Percentiles rank a stretch among this genome's conserved stretches.
phyloP scores from a whole-genome alignment of 208 protist species.

The Tetramitus jugosus region DNA sequence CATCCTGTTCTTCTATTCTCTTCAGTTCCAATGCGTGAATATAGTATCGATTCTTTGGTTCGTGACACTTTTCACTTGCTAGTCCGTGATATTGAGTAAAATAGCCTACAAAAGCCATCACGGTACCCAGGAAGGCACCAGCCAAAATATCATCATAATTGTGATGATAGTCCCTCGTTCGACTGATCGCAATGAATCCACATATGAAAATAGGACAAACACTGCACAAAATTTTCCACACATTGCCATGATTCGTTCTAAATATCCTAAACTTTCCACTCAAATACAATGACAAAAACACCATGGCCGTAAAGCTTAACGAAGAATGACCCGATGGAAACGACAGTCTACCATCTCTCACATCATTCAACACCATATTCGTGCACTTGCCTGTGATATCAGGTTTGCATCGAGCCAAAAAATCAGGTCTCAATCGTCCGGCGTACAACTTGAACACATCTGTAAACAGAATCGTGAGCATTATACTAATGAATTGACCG shows the following conservation, averaged over 20 bases:
- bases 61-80: neutral
- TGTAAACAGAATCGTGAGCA: constrained; percentile 50
- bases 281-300: constrained; percentile 57
- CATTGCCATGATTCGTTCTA: constrained; percentile 21
- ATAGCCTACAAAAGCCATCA: constrained; percentile 27
- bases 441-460: constrained; percentile 57
- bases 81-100: constrained; percentile 20
- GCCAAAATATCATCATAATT: constrained; percentile 68
- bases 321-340: constrained; percentile 81
- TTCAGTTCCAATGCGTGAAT: too few species aligned
- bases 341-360: constrained; percentile 56
- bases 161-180: constrained; percentile 70
- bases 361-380: constrained; percentile 31
- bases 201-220: constrained; percentile 52
- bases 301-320: constrained; percentile 60
- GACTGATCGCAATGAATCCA: constrained; percentile 57
- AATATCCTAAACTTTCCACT: constrained; percentile 41
- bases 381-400: constrained; percentile 3
- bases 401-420: constrained; percentile 39
- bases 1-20: too few species aligned
- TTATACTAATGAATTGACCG: constrained; percentile 35
- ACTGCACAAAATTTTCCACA: constrained; percentile 48
- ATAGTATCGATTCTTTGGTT: constrained; percentile 1
- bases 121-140: constrained; percentile 58
- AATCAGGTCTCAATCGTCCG: constrained; percentile 80